Evolutionary conservation across 1,139 yeast species (phyloP), one percentile per base, ranked within the genome.

Genomic region (Magnusiomyces suaveolens): DNA sequence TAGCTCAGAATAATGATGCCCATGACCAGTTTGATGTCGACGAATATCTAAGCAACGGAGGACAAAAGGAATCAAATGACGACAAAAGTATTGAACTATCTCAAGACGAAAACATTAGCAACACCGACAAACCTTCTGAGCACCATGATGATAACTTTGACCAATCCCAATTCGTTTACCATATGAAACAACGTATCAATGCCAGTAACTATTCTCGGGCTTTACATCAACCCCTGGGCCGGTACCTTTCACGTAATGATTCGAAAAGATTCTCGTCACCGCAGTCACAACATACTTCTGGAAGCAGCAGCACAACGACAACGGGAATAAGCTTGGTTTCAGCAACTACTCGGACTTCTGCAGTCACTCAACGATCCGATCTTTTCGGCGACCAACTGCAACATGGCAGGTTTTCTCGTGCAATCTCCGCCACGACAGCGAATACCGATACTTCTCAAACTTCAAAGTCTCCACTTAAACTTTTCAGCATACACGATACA

Each of bases 401-500:
- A 23, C 39, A 3, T 12, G 12, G 4, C 36, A 33, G 20, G 36
- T 25, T 18, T 20, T 26, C 46, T 10, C 51, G 41, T 32, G 43
- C 43, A n/a, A 38, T 36, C 12, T 48, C 38, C 1, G 36, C 47
- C 21, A 47, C 25, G 4, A 32, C 44, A 3, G 39, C 47, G 8
- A 36, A 36, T n/a, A 10, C 41, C 41, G 39, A 44, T 12, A 36
- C 29, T 16, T 44, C 48, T 8, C 50, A 50, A 16, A 36, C 41
- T 14, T n/a, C 16, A 36, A 43, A 33, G 38, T 51, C 56, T 16
- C 39, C 50, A 25, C 52, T 55, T 1, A 53, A 53, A 32, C 53
- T 55, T 16, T 55, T 55, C 24, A 48, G 44, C 18, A 48, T 47
- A 10, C 51, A 55, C 36, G 57, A 55, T 36, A 53, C 57, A 6